A percentile compares a stretch with the other conserved stretches of the same genome.
These are phyloP conservation scores for Sugiyamaella valdiviana DNA, from an alignment of 805 yeast genomes.

Conservation along the genomic window DNA sequence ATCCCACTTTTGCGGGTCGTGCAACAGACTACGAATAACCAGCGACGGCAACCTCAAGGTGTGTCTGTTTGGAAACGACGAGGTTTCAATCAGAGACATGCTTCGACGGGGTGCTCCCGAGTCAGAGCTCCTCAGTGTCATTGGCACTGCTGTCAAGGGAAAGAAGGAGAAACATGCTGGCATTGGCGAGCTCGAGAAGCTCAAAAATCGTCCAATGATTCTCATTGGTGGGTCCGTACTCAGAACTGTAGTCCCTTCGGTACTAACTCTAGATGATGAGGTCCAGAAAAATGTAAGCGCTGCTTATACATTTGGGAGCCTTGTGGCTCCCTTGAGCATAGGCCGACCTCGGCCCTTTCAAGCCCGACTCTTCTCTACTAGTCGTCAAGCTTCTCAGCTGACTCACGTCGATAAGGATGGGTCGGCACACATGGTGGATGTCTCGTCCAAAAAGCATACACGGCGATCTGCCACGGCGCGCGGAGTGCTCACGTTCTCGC, in stretches of 20 bases:
- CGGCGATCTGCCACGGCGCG: slow-evolving; percentile 40
- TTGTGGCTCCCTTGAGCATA: background rate
- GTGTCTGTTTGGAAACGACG: slow-evolving; percentile 48
- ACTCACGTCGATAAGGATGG: slow-evolving; percentile 40
- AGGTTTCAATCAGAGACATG: slow-evolving; percentile 42
- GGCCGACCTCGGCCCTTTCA: too few relatives aligned
- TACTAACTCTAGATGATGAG: background rate
- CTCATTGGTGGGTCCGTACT: slow-evolving; percentile 45
- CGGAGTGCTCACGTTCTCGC: slow-evolving; percentile 40
- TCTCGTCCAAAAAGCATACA: slow-evolving; percentile 37
- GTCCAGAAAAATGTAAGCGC: too few relatives aligned
- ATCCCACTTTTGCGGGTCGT: slow-evolving; percentile 44
- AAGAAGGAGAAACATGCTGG: slow-evolving; percentile 51
- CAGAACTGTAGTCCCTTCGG: background rate
- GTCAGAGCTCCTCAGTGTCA: slow-evolving; percentile 34
- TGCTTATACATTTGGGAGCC: background rate
- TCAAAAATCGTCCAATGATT: slow-evolving; percentile 51
- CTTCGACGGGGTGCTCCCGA: slow-evolving; percentile 36
- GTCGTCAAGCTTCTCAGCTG: slow-evolving; percentile 13
- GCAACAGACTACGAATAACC: slow-evolving; percentile 48
- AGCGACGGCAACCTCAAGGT: slow-evolving; percentile 51
- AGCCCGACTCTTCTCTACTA: background rate
- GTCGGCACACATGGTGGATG: slow-evolving; percentile 45
- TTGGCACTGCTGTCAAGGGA: slow-evolving; percentile 41
- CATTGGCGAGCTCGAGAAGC: slow-evolving; percentile 39